These are phyloP conservation scores for Peronospora tabacina DNA, from an alignment of 352 stramenopile species.

Conservation along the genomic window DNA sequence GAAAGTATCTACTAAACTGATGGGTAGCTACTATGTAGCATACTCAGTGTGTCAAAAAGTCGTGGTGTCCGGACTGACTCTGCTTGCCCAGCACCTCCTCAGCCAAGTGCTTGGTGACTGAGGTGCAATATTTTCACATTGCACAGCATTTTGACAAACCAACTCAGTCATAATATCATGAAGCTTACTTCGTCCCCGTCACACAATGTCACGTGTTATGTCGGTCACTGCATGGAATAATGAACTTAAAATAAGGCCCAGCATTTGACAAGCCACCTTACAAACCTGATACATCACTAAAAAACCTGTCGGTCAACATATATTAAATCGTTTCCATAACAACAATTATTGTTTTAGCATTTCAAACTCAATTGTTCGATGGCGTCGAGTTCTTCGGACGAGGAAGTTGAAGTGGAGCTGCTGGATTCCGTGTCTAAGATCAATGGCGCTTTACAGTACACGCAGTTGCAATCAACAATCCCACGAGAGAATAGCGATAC, in stretches of 20 bases:
- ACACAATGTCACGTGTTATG: too few species aligned
- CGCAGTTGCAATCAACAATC: not conserved
- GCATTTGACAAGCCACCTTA: too few species aligned
- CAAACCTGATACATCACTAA: too few species aligned
- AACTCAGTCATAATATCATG: not conserved
- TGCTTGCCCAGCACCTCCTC: constrained; percentile 54
- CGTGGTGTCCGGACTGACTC: constrained; percentile 81
- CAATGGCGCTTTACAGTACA: constrained; percentile 11
- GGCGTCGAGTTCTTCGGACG: constrained; percentile 14
- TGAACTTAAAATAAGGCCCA: too few species aligned
- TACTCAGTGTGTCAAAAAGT: too few species aligned
- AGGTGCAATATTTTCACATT: constrained; percentile 71
- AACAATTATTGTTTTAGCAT: not conserved
- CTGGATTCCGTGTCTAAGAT: constrained; percentile 25
- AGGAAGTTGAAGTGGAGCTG: constrained; percentile 22
- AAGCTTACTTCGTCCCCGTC: too few species aligned
- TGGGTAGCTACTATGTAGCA: too few species aligned
- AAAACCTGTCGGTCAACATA: too few species aligned
- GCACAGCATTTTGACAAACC: not conserved
- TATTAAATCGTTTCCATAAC: not conserved
- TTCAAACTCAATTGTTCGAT: not conserved
- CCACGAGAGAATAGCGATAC: too few species aligned
- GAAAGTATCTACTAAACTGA: too few species aligned
- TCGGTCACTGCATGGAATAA: too few species aligned
- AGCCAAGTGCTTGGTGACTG: constrained; percentile 69